These are phyloP conservation scores for Globisporangium alternatum DNA, from an alignment of 352 stramenopile species.

Conservation along the genomic window DNA sequence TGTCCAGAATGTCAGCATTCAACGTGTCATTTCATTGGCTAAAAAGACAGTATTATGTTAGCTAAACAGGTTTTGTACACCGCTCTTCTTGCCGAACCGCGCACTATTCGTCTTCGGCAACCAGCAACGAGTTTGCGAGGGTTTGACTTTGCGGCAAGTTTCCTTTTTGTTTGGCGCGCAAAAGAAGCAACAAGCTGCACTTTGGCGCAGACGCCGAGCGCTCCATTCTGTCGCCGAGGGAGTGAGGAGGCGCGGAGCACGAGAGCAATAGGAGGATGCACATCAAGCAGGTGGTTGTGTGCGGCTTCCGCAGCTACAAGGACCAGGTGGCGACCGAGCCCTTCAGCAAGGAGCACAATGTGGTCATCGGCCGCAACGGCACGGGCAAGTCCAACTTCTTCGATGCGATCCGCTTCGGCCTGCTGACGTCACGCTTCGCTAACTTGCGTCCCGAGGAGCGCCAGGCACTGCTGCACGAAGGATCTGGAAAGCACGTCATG, in stretches of 20 bases:
- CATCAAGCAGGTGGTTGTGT: conserved; percentile 96
- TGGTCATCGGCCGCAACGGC: conserved; percentile 98
- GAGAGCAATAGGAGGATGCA: conserved; percentile 70
- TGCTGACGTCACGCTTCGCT: conserved; percentile 92
- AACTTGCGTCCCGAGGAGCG: conserved; percentile 92
- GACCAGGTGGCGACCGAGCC: conserved; percentile 86
- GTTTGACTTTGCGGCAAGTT: neutral
- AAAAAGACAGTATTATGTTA: too few relatives aligned
- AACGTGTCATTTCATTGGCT: too few relatives aligned
- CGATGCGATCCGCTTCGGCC: conserved; percentile 98
- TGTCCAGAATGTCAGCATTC: too few relatives aligned
- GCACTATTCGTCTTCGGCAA: conserved; percentile 12
- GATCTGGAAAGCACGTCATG: conserved; percentile 92
- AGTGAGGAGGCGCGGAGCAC: neutral
- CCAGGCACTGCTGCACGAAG: conserved; percentile 95
- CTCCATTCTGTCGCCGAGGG: neutral
- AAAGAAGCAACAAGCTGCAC: neutral
- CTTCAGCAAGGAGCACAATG: conserved; percentile 95
- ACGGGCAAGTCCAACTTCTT: conserved; percentile 99
- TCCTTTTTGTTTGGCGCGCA: neutral
- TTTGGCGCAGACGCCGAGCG: neutral
- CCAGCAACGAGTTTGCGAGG: conserved; percentile 16
- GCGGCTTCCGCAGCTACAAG: conserved; percentile 95
- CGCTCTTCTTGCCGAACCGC: neutral
- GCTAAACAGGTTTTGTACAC: too few relatives aligned